These are phyloP conservation scores for Stylosanthes scabra DNA, from an alignment of 331 rosid genomes.

Conservation along the genomic window DNA sequence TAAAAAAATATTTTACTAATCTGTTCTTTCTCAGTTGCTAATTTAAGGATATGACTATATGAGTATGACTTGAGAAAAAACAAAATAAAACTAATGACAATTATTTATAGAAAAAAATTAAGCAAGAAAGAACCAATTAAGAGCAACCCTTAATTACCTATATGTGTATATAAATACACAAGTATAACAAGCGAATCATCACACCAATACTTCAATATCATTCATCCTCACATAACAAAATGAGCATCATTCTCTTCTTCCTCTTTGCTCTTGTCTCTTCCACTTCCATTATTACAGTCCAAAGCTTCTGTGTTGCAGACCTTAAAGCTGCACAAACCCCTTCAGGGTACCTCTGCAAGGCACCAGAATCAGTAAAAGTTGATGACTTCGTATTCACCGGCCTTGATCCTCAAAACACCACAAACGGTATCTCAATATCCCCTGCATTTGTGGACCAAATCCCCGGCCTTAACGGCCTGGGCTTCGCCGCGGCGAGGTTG, in stretches of 20 bases:
- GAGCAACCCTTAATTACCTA: too few species aligned
- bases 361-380: constrained; percentile 42
- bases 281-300: constrained; percentile 50
- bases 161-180: too few species aligned
- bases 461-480: constrained; percentile 70
- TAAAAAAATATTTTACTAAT: too few species aligned
- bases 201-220: too few species aligned
- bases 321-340: constrained; percentile 57
- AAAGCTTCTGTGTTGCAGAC: constrained; percentile 76
- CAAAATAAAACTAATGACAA: too few species aligned
- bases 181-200: too few species aligned
- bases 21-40: too few species aligned
- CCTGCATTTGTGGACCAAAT: constrained; percentile 72
- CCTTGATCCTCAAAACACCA: constrained; percentile 63
- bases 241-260: constrained; percentile 40
- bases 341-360: constrained; percentile 65
- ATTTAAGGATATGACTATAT: too few species aligned
- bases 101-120: too few species aligned
- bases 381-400: constrained; percentile 66
- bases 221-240: too few species aligned
- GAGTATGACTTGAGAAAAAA: too few species aligned
- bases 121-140: too few species aligned
- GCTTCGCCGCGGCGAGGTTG: constrained; percentile 59
- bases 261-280: constrained; percentile 51
- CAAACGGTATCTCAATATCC: constrained; percentile 54